Evolutionary conservation across 805 yeast species (phyloP).

Genomic region (Lachancea fermentati): DNA sequence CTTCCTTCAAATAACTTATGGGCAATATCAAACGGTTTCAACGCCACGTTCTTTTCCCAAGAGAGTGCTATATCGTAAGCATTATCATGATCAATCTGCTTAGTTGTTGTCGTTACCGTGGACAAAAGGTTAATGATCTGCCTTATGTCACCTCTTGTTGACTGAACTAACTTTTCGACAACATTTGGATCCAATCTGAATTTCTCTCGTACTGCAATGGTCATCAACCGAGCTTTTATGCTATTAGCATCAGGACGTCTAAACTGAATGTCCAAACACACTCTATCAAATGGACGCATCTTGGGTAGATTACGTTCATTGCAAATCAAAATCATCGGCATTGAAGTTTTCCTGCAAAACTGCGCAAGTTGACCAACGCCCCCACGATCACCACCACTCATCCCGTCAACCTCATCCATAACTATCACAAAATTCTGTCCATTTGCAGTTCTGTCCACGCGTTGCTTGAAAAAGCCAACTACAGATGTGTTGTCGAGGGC

Average conservation of each 20-base stretch:
- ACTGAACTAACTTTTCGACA: conserved; percentile 76
- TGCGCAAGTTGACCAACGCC: conserved; percentile 94
- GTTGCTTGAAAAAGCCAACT: conserved; percentile 59
- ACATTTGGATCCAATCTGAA: conserved; percentile 73
- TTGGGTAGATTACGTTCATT: conserved; percentile 90
- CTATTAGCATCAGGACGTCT: conserved; percentile 83
- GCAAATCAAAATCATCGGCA: conserved; percentile 90
- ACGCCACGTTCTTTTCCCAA: conserved; percentile 87
- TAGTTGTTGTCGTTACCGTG: conserved; percentile 72
- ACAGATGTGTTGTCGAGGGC: conserved; percentile 79
- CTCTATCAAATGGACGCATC: conserved; percentile 91
- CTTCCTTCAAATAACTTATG: conserved; percentile 59
- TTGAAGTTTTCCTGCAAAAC: conserved; percentile 75
- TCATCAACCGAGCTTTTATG: conserved; percentile 77
- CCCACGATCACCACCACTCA: conserved; percentile 98
- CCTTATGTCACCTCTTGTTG: conserved; percentile 87
- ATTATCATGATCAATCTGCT: conserved; percentile 49
- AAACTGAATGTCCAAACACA: conserved; percentile 73
- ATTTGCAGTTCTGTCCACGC: conserved; percentile 28
- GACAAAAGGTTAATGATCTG: conserved; percentile 88
- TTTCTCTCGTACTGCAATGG: conserved; percentile 83
- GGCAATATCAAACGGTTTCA: conserved; percentile 89
- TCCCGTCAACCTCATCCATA: conserved; percentile 99
- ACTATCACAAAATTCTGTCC: conserved; percentile 68
- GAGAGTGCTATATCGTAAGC: conserved; percentile 55